Evolutionary conservation across 805 yeast genomes (phyloP).

Genomic region (Saturnispora gosingensis): DNA sequence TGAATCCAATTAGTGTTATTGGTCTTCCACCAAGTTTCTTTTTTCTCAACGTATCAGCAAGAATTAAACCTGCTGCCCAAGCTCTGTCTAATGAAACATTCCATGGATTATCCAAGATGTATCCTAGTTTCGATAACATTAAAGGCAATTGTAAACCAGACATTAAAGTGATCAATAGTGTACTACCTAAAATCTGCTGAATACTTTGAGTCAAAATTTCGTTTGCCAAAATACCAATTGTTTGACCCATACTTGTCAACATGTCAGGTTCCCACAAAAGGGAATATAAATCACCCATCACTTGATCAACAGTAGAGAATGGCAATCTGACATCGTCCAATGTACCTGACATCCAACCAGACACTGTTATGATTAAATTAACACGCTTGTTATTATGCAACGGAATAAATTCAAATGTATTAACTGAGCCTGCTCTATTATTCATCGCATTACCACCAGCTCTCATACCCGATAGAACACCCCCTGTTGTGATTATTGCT

Average conservation of each 20-base stretch:
- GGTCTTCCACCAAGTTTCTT: conserved; percentile 91
- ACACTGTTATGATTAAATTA: conserved; percentile 76
- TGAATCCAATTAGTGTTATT: conserved; percentile 84
- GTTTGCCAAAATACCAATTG: conserved; percentile 84
- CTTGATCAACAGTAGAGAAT: conserved; percentile 92
- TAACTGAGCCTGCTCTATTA: conserved; percentile 80
- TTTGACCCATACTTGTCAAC: conserved; percentile 93
- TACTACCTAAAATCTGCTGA: conserved; percentile 91
- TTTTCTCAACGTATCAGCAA: conserved; percentile 84
- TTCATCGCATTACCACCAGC: conserved; percentile 84
- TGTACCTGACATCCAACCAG: conserved; percentile 97
- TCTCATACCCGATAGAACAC: conserved; percentile 82
- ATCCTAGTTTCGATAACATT: conserved; percentile 81
- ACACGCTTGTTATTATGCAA: conserved; percentile 84
- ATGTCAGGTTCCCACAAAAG: conserved; percentile 97
- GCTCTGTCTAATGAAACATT: conserved; percentile 94
- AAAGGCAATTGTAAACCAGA: conserved; percentile 88
- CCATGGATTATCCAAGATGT: conserved; percentile 94
- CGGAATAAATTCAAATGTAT: conserved; percentile 90
- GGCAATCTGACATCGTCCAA: conserved; percentile 95
- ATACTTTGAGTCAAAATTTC: conserved; percentile 89
- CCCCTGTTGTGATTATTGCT: conserved; percentile 84
- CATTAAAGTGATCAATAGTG: conserved; percentile 83
- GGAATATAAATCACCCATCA: conserved; percentile 93
- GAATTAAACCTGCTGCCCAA: conserved; percentile 86